These are phyloP conservation scores for Pleurotus tuber-regium DNA, from an alignment of 768 basidiomycete genomes.

Conservation along the genomic window DNA sequence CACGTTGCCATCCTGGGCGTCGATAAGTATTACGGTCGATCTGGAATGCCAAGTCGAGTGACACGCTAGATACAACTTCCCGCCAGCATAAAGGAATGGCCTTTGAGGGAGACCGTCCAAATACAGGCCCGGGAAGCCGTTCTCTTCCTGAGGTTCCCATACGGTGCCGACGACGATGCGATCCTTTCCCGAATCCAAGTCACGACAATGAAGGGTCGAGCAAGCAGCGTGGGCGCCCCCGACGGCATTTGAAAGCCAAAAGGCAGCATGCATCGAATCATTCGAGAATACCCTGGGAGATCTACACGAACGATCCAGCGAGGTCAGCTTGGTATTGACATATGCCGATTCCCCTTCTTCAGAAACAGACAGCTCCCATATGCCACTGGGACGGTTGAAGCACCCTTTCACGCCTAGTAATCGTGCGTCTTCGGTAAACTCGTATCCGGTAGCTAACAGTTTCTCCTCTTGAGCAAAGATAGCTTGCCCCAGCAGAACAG, in stretches of 20 bases:
- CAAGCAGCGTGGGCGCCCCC: slow-evolving; percentile 64
- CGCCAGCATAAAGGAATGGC: slow-evolving; percentile 33
- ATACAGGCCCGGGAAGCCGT: slow-evolving; percentile 64
- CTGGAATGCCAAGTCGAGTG: slow-evolving; percentile 56
- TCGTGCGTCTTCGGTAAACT: slow-evolving; percentile 53
- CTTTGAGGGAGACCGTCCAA: slow-evolving; percentile 41
- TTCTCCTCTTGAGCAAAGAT: slow-evolving; percentile 40
- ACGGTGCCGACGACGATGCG: slow-evolving; percentile 36
- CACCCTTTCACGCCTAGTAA: slow-evolving; percentile 59
- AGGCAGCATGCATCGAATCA: slow-evolving; percentile 25
- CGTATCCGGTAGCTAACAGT: slow-evolving; percentile 62
- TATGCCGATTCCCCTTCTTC: slow-evolving; percentile 11
- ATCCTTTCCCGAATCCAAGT: slow-evolving; percentile 26
- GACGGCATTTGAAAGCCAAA: slow-evolving; percentile 53
- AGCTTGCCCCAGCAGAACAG: slow-evolving; percentile 52
- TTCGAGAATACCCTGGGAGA: slow-evolving; percentile 50
- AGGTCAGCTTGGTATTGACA: slow-evolving; percentile 38
- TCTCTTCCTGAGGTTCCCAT: slow-evolving; percentile 27
- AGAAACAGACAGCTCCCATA: slow-evolving; percentile 47
- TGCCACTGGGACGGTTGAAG: slow-evolving; percentile 54
- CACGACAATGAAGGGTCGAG: slow-evolving; percentile 43
- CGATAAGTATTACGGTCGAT: slow-evolving; percentile 46
- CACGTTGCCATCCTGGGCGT: slow-evolving; percentile 37
- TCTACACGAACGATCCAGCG: slow-evolving; percentile 45
- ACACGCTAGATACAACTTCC: slow-evolving; percentile 32